Base-by-base conservation (phyloP, 495 filamentous ascomycete genomes). In the Xylona heveae region DNA sequence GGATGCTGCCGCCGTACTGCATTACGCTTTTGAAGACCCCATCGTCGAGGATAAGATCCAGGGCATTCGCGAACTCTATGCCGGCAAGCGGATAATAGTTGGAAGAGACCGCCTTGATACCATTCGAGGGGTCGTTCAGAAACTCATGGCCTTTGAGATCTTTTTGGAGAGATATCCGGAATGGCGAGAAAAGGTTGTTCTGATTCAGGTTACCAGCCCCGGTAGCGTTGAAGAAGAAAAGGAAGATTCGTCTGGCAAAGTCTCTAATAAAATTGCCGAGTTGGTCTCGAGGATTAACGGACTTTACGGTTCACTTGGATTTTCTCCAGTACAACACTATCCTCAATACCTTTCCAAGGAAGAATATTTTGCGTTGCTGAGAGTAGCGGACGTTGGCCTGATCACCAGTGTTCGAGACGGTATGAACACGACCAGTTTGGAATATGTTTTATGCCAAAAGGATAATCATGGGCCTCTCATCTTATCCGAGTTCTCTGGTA, bases 361-460 rank as follows among this genome's bases (percentile, higher is more conserved):
- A 36, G 83, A 94, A 54, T 94, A 94, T 48, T 83, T 91, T 51
- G 82, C 84, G 2, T 65, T 94, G 6, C 60, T 94, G 13, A 72
- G 84, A 20, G 68, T 77, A 4, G 84, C 78, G 6, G 79, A 92
- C 50, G 73, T 91, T 19, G 84, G 82, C 15, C 55, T 94, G 24
- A 92, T 92, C 47, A 92, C 84, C 5, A 84, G 76, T 27, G 80
- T 92, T 18, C 66, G 84, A 25, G 84, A 94, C 50, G 84, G 84
- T 33, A 92, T 94, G 82, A 94, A 94, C 56, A 92, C 84, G 8
- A 91, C 84, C 5, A 83, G 78, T 47, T 51, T 94, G 31, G 84
- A 94, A 51, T 94, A 90, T 49, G 69, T 94, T 19, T 66, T 94
- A 31, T 88, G 80, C 54, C 84, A 94, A 51, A 74, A 76, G 41